Base-by-base conservation (phyloP, 257 asterid genomes). In the Craterostigma plantagineum region DNA sequence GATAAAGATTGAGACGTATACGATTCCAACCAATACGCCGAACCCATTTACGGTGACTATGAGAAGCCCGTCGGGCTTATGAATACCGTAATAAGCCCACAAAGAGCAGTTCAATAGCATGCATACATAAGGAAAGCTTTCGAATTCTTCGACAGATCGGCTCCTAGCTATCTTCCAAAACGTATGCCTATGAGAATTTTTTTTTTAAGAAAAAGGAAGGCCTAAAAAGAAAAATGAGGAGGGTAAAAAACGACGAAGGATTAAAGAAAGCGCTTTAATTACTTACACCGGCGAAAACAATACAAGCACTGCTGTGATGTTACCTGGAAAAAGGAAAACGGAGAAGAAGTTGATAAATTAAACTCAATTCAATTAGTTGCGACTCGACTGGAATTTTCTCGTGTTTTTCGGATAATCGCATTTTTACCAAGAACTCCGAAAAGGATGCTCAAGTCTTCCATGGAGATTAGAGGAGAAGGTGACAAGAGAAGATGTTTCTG, bases 11-110 rank as follows among this genome's bases (percentile, higher is more conserved):
- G 16, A 44, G 48, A 60, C 35, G 13, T 48, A 60, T 36, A 60
- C 18, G 18, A 52, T 37, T 56, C 41, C 37, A 46, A 57, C 34
- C 0, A 14, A 12, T 8, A 61, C 35, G 38, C 66, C 66, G 27
- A 56, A 54, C 35, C 61, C 66, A 43, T 53, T 60, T 18, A 60
- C 38, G 10, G 66, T 54, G 11, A 51, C 53, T 0, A 60, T 12
- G 30, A 23, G 6, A 14, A 60, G 66, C 11, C 49, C 15, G 8
- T 46, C 50, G 0, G 66, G 66, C 8, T 49, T 60, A 36, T 49
- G 39, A 3, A 54, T 11, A 18, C 66, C 66, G 14, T 60, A 60
- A 15, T 60, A 60, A 27, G 60, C 43, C 65, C 65, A 60, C 0
- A 60, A 42, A 2, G 56, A 37, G 1, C 60, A 55, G 34, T 60